A percentile compares a stretch with the other conserved stretches of the same genome.
Conservation (phyloP, 2,329 filamentous ascomycete species). For the Elsinoe australis region DNA sequence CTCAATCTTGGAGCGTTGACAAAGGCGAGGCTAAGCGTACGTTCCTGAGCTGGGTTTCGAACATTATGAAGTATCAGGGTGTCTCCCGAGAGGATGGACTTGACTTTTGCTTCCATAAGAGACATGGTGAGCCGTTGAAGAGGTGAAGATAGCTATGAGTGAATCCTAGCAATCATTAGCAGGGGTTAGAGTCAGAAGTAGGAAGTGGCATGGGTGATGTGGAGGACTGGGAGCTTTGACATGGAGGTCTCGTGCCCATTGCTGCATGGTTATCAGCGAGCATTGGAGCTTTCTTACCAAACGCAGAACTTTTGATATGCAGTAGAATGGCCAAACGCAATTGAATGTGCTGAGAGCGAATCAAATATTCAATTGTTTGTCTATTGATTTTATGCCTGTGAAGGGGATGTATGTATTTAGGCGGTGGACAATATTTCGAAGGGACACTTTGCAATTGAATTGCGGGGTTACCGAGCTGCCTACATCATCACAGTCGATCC, state of each 20-base stretch:
- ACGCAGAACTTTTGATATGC: background rate
- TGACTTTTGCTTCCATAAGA: constrained; percentile 66
- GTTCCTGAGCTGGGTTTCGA: constrained; percentile 74
- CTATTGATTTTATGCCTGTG: too few relatives aligned
- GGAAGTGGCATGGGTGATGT: background rate
- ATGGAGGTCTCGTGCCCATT: constrained; percentile 6
- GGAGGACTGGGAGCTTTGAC: constrained; percentile 3
- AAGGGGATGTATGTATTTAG: too few relatives aligned
- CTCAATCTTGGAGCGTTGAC: constrained; percentile 79
- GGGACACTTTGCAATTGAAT: constrained; percentile 2
- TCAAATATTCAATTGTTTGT: background rate
- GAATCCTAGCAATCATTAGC: background rate
- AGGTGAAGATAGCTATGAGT: background rate
- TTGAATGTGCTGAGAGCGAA: too few relatives aligned
- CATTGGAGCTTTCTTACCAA: background rate
- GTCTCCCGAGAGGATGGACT: constrained; percentile 90
- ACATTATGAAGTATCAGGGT: constrained; percentile 76
- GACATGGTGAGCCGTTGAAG: constrained; percentile 22
- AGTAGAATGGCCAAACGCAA: background rate
- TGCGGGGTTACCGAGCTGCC: too few relatives aligned
- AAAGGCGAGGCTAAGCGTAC: constrained; percentile 82
- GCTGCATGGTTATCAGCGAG: too few relatives aligned
- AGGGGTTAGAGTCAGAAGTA: background rate
- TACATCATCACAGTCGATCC: too few relatives aligned
- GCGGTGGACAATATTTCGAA: too few relatives aligned